A percentile compares a stretch with the other conserved stretches of the same genome.
These are phyloP conservation scores for Vanrija sp. DNA, from an alignment of 1,284 basidiomycete species.

Conservation along the genomic window DNA sequence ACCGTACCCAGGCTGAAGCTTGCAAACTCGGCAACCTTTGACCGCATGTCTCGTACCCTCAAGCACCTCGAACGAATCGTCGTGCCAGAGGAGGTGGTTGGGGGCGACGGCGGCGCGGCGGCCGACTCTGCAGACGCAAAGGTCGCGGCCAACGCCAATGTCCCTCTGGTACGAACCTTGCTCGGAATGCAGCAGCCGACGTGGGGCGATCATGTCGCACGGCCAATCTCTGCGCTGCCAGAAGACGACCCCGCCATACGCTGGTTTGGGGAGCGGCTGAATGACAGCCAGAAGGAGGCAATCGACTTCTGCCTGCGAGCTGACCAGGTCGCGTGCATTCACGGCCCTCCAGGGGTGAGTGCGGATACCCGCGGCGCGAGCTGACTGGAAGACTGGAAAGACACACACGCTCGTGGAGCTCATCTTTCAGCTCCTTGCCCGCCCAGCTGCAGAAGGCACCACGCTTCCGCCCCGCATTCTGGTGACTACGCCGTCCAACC, in stretches of 20 bases:
- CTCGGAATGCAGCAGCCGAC: conserved; percentile 56
- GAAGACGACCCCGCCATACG: conserved; percentile 48
- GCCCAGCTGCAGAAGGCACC: conserved; percentile 19
- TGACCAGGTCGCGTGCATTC: conserved; percentile 82
- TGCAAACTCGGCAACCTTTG: conserved; percentile 86
- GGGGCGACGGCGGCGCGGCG: neutral
- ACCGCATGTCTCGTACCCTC: conserved; percentile 80
- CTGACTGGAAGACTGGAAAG: conserved; percentile 63
- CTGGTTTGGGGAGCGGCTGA: conserved; percentile 73
- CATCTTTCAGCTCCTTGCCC: conserved; percentile 70
- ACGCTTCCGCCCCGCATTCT: conserved; percentile 52
- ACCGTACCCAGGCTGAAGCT: conserved; percentile 63
- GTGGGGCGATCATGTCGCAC: conserved; percentile 14
- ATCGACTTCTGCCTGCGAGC: conserved; percentile 48
- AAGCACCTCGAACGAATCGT: conserved; percentile 58
- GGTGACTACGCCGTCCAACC: conserved; percentile 51
- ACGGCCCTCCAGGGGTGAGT: conserved; percentile 82
- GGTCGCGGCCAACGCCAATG: conserved; percentile 8
- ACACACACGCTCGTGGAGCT: conserved; percentile 88
- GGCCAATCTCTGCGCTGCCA: neutral
- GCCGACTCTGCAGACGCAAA: neutral
- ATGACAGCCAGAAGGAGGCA: conserved; percentile 77
- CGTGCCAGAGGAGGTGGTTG: conserved; percentile 16
- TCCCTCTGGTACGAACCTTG: conserved; percentile 59
- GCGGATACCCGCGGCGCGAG: neutral